A percentile compares a stretch with the other conserved stretches of the same genome.
Evolutionary conservation across 1,284 basidiomycete species (phyloP).

Genomic region (Caloboletus inedulis): DNA sequence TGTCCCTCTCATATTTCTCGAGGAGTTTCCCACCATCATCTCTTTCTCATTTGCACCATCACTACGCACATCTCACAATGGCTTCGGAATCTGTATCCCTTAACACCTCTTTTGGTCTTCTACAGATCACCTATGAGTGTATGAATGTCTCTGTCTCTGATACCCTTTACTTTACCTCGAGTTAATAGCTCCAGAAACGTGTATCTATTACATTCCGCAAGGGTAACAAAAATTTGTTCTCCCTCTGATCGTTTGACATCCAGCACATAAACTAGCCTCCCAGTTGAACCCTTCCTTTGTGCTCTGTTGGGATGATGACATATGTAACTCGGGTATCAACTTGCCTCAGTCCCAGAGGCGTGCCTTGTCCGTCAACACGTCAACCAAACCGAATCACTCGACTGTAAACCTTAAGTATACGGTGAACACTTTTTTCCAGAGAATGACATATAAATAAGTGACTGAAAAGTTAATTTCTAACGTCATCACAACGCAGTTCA

Average conservation of each 20-base stretch:
- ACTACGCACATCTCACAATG: conserved; percentile 19
- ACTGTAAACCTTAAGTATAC: background rate
- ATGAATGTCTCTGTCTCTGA: conserved; percentile 19
- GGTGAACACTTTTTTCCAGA: background rate
- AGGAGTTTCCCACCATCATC: conserved; percentile 26
- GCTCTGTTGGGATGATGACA: background rate
- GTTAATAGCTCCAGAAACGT: conserved; percentile 29
- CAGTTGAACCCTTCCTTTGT: background rate
- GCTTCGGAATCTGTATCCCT: conserved; percentile 30
- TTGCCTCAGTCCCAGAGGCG: background rate
- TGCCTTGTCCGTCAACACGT: conserved; percentile 6
- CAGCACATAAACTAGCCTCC: background rate
- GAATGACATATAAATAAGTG: background rate
- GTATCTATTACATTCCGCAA: conserved; percentile 28
- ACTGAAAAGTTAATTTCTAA: conserved; percentile 3
- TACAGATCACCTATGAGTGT: conserved; percentile 24
- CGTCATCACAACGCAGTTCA: background rate
- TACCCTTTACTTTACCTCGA: conserved; percentile 31
- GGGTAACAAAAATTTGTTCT: conserved; percentile 7
- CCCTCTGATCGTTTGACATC: background rate
- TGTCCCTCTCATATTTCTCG: conserved; percentile 13
- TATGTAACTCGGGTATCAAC: background rate
- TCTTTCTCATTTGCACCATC: conserved; percentile 24
- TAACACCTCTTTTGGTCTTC: conserved; percentile 15
- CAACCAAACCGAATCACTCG: conserved; percentile 4